These are phyloP conservation scores for Zalaria obscura DNA, from an alignment of 2,329 filamentous ascomycete species.

Conservation along the genomic window DNA sequence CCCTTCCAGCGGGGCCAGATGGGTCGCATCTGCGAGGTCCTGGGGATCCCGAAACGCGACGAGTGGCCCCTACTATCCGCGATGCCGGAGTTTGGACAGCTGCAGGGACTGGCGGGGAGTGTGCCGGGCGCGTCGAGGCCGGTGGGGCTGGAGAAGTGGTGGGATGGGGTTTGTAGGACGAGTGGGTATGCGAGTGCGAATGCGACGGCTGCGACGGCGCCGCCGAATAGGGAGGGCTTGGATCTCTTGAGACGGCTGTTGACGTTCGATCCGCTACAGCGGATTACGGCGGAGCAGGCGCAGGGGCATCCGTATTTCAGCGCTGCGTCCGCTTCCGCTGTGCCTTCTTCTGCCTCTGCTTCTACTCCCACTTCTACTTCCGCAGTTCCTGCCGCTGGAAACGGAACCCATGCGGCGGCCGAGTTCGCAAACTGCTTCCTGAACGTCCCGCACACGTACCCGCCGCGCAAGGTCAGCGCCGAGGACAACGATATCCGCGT, in stretches of 20 bases:
- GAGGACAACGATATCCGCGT: constrained; percentile 92
- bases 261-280: constrained; percentile 83
- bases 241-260: constrained; percentile 69
- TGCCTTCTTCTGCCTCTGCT: too few species aligned
- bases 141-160: constrained; percentile 55
- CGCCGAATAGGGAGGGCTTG: constrained; percentile 52
- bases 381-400: background rate
- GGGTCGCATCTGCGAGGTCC: constrained; percentile 96
- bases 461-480: constrained; percentile 75
- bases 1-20: constrained; percentile 97
- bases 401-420: constrained; percentile 5
- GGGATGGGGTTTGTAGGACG: constrained; percentile 31
- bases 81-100: constrained; percentile 64
- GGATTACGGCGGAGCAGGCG: constrained; percentile 75
- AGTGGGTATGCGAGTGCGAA: constrained; percentile 28
- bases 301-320: constrained; percentile 84
- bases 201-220: constrained; percentile 12
- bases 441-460: constrained; percentile 76
- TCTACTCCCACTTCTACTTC: too few species aligned
- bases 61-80: constrained; percentile 71
- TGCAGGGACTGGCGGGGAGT: constrained; percentile 23
- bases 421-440: constrained; percentile 73
- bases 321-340: too few species aligned
- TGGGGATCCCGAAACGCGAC: constrained; percentile 80
- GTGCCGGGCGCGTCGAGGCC: constrained; percentile 37